Evolutionary conservation across 1,139 yeast genomes (phyloP), one percentile per base, ranked within the genome.

Genomic region (Geotrichum phurueaensis): DNA sequence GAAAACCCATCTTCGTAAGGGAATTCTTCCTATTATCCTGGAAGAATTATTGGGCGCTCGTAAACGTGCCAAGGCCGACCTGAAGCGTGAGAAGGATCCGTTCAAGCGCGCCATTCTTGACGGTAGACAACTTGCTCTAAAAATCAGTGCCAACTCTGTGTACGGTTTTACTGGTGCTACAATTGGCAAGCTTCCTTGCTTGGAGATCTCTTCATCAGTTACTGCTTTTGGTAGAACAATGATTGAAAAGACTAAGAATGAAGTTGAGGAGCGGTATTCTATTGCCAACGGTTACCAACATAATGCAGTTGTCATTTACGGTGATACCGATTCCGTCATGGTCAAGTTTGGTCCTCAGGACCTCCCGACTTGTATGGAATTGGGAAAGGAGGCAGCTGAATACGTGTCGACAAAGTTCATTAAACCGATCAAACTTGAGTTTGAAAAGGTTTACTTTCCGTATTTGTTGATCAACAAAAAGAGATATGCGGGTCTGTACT

Each of bases 81-180:
- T 95, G 72, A 92, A 90, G 70, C 89, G 86, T 60, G 99, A 95
- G 72, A 88, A 88, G 0, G 99, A 95, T 73, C 97, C 98, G 0
- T 95, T 95, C 76, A 91, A 84, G 70, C 81, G 90, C 66, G 96
- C 92, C 68, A 98, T 95, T 49, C 81, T 95, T 60, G 96, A 95
- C 73, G 99, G 99, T 79, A 84, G 99, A 73, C 99, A 95, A 75
- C 79, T 95, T 68, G 99, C 99, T 0, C 79, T 95, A 71, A 95
- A 95, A 69, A 89, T 95, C 56, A 91, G 98, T 4, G 99, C 99
- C 3, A 95, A 95, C 72, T 94, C 99, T 1, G 99, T 95, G 3
- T 95, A 95, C 73, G 99, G 99, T 57, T 95, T 95, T 74, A 95
- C 99, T 0, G 99, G 99, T 75, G 99, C 99, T 1, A 94, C 98